Evolutionary conservation across 352 stramenopile genomes (phyloP), one percentile per base, ranked within the genome.

Genomic region (Stramenopiles sp.): DNA sequence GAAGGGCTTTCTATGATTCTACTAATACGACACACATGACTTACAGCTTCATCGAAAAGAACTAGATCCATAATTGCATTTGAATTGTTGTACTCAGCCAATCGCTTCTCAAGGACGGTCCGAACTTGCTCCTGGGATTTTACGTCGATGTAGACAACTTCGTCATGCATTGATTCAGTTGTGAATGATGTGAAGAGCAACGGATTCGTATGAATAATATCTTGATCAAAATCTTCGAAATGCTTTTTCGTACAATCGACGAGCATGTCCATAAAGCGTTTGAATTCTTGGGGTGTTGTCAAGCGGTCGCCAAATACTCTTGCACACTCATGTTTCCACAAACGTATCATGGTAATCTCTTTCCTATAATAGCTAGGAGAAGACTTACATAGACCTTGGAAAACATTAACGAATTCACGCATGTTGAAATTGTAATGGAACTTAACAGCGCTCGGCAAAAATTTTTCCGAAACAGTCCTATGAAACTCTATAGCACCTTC

Each of bases 371-470:
- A 97, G 55, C 97, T 92, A 30, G 90, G 89, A 83, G 95, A 96
- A 4, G 93, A 92, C 0, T 92, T 89, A 33, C 91, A 90, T 0
- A 97, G 81, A 0, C 92, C 92, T 86, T 98, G 95, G 84, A 98
- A 97, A 76, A 98, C 94, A 81, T 98, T 98, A 0, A 90, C 95
- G 0, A 99, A 86, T 82, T 98, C 93, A 22, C 94, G 91, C 67
- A 97, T 89, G 82, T 90, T 98, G 94, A 95, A 98, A 84, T 98
- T 98, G 87, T 98, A 98, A 82, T 97, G 96, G 84, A 98, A 98
- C 84, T 97, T 96, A n/a, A 96, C 93, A 67, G 94, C 94, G 55
- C 91, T 97, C 0, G 97, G 97, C 0, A 98, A 88, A 85, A 98
- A 98, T 8, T 91, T 96, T 44, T 93, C 89, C 33, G 90, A 90